Base-by-base conservation (phyloP, 192 early-diverging fungal genomes). In the Backusella parvicylindrica region DNA sequence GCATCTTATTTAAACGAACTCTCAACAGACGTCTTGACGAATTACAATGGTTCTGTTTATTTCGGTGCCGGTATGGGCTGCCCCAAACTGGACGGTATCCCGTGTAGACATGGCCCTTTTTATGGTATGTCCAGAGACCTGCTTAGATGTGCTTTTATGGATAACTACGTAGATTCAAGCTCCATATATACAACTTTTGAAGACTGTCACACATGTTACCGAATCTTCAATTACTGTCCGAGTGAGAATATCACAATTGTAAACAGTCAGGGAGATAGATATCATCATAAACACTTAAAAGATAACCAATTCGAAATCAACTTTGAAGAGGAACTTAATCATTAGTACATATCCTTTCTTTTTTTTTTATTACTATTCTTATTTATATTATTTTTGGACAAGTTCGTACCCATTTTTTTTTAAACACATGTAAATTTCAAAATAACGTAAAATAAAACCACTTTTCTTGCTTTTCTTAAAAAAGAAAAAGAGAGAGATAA, bases 1-100 rank as follows among this genome's bases (percentile, higher is more conserved):
- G 53, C 53, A 60, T 60, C 53, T 13, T 60, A 60, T 60, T 60
- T 60, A 60, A 60, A 30, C 26, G 53, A 60, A 28, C 53, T 60
- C 53, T 60, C 53, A 60, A 60, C 23, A 12, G 53, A 60, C 7
- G 53, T 60, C 26, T 4, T 60, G 12, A 60, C 53, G 28, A 60
- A 26, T 28, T 60, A 60, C 26, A 60, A 60, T 28, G 11, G 23
- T 11, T 60, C 53, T 28, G 53, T 60, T 23, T 60, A 60, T 28
- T 60, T 60, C 53, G 53, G 53, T 60, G 53, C 53, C 9, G 53
- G 53, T 60, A 60, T 60, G 53, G 53, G 53, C 53, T 60, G 53
- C 26, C 53, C 53, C 12, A 12, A 8, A 2, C 21, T 60, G 12
- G 53, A 60, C 3, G 53, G 53, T 28, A 3, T 28, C 53, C 11